Percentiles rank a stretch among this genome's conserved stretches.
phyloP scores from a whole-genome alignment of 345 rosid species.

The Eucalyptus sp. region DNA sequence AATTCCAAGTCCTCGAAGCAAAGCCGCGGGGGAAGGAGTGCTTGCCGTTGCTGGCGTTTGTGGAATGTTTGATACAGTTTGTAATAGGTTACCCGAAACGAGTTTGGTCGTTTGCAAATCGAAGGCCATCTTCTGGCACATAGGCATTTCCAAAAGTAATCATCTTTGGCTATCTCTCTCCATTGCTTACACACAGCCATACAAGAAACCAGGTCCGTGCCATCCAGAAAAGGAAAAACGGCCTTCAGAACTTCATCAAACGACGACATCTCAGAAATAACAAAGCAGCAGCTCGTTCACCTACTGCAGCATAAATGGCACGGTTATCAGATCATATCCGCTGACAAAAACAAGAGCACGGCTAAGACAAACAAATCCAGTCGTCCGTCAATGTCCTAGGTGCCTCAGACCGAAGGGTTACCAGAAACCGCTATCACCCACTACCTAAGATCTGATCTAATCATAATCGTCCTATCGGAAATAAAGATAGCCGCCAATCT shows the following conservation, averaged over 20 bases:
- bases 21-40: constrained; percentile 62
- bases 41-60: constrained; percentile 31
- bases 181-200: constrained; percentile 75
- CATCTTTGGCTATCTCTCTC: constrained; percentile 70
- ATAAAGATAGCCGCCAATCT: neutral
- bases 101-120: constrained; percentile 54
- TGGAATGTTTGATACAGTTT: constrained; percentile 56
- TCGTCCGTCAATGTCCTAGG: neutral
- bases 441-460: neutral
- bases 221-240: constrained; percentile 76
- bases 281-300: neutral
- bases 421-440: neutral
- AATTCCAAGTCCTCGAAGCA: constrained; percentile 72
- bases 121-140: constrained; percentile 95
- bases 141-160: constrained; percentile 84
- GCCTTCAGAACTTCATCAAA: constrained; percentile 62
- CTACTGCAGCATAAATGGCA: neutral
- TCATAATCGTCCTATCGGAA: neutral
- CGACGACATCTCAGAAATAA: constrained; percentile 26
- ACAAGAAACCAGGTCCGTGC: constrained; percentile 64
- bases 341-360: neutral
- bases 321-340: neutral
- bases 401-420: neutral
- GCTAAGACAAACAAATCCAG: neutral
- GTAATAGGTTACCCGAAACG: constrained; percentile 56